Conservation (phyloP, 768 basidiomycete species). For the Pleurotus giganteus region DNA sequence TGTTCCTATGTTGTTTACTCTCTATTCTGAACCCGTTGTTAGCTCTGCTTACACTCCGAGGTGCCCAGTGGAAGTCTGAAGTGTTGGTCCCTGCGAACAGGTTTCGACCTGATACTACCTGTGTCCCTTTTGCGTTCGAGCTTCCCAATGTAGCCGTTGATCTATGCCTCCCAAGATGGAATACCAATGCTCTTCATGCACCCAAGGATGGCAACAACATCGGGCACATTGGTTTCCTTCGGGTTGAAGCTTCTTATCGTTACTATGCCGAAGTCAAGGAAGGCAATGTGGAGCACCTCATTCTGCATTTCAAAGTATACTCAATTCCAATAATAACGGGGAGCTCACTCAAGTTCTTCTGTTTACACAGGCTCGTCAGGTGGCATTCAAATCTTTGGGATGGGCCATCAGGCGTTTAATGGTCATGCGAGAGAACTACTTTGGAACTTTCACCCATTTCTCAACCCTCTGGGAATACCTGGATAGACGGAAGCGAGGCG, state of each 20-base stretch:
- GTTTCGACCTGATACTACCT: conserved; percentile 70
- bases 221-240: conserved; percentile 54
- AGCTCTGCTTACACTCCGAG: conserved; percentile 76
- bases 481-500: conserved; percentile 54
- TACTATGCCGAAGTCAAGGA: conserved; percentile 66
- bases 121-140: conserved; percentile 62
- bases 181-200: conserved; percentile 73
- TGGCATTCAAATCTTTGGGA: conserved; percentile 71
- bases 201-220: conserved; percentile 59
- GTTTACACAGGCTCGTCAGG: conserved; percentile 43
- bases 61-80: conserved; percentile 48
- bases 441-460: conserved; percentile 92
- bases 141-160: conserved; percentile 54
- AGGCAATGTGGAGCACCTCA: conserved; percentile 78
- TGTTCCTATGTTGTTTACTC: not conserved
- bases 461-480: conserved; percentile 85
- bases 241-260: conserved; percentile 67
- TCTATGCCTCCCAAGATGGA: conserved; percentile 86
- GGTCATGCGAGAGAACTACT: conserved; percentile 89
- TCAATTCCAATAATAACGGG: not conserved
- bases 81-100: conserved; percentile 64
- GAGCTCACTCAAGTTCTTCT: not conserved
- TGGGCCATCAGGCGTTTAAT: conserved; percentile 91
- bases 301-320: conserved; percentile 60
- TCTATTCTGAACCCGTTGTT: conserved; percentile 1